Conservation (phyloP, 352 stramenopile genomes). For the Blastocystis sp. region DNA sequence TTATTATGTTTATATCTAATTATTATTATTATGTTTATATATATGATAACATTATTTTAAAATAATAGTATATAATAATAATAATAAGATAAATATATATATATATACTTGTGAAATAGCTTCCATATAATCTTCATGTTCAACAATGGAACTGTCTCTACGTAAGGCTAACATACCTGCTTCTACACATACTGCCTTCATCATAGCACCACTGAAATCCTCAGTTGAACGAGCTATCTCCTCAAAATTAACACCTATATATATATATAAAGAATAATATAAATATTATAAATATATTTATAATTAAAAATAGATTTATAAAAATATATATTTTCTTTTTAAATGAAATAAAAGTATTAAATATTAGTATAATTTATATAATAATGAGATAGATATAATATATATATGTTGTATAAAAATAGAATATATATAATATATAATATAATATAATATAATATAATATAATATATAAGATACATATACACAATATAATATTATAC, state of each 20-base stretch:
- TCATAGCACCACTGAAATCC: slow-evolving; percentile 91
- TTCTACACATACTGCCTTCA: slow-evolving; percentile 95
- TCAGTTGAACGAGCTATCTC: slow-evolving; percentile 84
- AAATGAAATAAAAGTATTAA: not conserved
- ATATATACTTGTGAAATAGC: slow-evolving; percentile 83
- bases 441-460: not conserved
- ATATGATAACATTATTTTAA: not conserved
- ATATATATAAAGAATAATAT: no score
- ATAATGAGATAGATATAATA: not conserved
- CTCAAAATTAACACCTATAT: slow-evolving; percentile 73
- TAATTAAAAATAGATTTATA: no score
- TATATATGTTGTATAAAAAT: no score
- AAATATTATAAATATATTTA: not conserved
- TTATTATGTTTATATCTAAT: no score
- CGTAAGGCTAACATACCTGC: slow-evolving; percentile 87
- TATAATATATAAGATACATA: no score
- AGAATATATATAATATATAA: no score
- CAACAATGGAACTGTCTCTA: slow-evolving; percentile 73
- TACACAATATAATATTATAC: slow-evolving; percentile 35
- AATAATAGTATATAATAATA: slow-evolving; percentile 16
- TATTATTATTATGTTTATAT: no score
- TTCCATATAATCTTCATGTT: slow-evolving; percentile 97
- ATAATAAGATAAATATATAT: slow-evolving; percentile 53
- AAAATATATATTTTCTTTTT: no score
- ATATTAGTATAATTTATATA: no score